phyloP scores from a whole-genome alignment of 257 asterid genomes.

The Solanum dulcamara region DNA sequence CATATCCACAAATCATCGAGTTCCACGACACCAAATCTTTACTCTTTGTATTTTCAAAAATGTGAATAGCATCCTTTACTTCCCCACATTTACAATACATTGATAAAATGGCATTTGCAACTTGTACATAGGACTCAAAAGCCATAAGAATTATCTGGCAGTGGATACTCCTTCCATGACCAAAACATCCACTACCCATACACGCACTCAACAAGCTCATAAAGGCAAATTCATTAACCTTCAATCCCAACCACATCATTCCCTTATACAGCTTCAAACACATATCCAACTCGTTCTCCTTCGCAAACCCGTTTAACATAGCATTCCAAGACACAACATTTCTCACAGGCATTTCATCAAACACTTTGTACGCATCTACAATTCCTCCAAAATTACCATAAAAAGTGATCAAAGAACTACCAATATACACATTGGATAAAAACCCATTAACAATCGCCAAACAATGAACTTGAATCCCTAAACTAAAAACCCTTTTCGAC shows the following conservation, averaged over 20 bases:
- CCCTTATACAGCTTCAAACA: slow-evolving; percentile 14
- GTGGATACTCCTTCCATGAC: slow-evolving; percentile 21
- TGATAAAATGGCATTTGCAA: slow-evolving; percentile 19
- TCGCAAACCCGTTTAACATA: slow-evolving; percentile 18
- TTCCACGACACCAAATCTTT: slow-evolving; percentile 38
- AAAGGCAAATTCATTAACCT: slow-evolving; percentile 15
- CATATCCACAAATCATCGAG: slow-evolving; percentile 27
- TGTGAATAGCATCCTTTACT: slow-evolving; percentile 9
- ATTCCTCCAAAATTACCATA: slow-evolving; percentile 8
- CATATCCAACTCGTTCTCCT: slow-evolving; percentile 7
- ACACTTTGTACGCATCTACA: slow-evolving; percentile 9
- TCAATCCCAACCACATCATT: slow-evolving; percentile 8
- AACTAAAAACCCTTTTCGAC: neutral
- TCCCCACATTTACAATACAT: slow-evolving; percentile 29
- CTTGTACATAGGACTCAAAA: slow-evolving; percentile 1
- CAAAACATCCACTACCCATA: slow-evolving; percentile 22
- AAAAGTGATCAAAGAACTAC: slow-evolving; percentile 19
- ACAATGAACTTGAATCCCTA: slow-evolving; percentile 23
- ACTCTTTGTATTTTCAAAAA: slow-evolving; percentile 5
- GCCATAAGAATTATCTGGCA: slow-evolving; percentile 18
- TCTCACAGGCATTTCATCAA: slow-evolving; percentile 21
- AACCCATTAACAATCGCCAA: slow-evolving; percentile 15
- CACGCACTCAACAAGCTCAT: slow-evolving; percentile 16
- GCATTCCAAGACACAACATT: slow-evolving; percentile 32
- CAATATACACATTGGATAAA: slow-evolving; percentile 14